Evolutionary conservation across 768 basidiomycete species (phyloP), one percentile per base, ranked within the genome.

Genomic region (Lactarius akahatsu): DNA sequence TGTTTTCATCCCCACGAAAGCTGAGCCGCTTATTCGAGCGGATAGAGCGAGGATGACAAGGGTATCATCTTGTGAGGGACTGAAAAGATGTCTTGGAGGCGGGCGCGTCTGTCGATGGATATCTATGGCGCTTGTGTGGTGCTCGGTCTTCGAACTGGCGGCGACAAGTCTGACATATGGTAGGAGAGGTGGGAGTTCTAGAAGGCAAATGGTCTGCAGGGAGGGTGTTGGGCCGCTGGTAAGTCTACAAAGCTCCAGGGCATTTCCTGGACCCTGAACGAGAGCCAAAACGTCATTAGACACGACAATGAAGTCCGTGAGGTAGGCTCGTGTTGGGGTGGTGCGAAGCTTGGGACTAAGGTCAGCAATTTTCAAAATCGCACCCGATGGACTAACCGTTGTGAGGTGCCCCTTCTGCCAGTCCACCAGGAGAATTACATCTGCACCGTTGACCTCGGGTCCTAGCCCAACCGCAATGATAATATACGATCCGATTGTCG

Each of bases 241-340:
- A 1, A 67, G 2, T n/a, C 32, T 20, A 23, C 57, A 62, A 34
- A 62, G 57, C 23, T 58, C 61, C 18, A 66, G 23, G 61, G 56
- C 47, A 34, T 66, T 66, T 11, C 16, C 60, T 28, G 43, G 7
- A 38, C 30, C 40, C 5, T 16, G 54, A 36, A 59, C 26, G 66
- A 67, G 66, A 2, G 40, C 65, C 16, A 66, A 16, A 18, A 41
- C 23, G 23, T 59, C 40, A 15, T 62, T 38, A 18, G 66, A 67
- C 2, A 63, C 34, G 9, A 59, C 57, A 23, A 59, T 10, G 41
- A 56, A 45, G 32, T 63, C 57, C 13, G 52, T 67, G 50, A 63
- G 61, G 36, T 57, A 52, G 16, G 47, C 43, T 26, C 61, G 40
- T 50, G 9, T 50, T 36, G 16, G n/a, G 30, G 52, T 32, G 23